A percentile compares a stretch with the other conserved stretches of the same genome.
These are phyloP conservation scores for Pisolithus microcarpus DNA, from an alignment of 768 basidiomycete species.

Conservation along the genomic window DNA sequence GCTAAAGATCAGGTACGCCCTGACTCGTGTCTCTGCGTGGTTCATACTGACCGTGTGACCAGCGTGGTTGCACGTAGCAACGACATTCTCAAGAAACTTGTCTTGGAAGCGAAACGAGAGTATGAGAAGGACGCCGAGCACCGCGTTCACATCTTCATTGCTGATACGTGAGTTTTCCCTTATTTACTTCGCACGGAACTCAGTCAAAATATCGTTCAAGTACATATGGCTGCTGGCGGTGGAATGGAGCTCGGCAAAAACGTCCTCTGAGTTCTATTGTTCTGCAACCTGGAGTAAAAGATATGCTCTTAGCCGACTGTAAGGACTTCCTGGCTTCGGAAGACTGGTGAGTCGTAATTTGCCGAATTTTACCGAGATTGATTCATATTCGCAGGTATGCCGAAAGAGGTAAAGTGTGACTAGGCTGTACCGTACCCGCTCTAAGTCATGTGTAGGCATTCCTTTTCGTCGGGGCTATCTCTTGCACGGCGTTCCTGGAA, in stretches of 20 bases:
- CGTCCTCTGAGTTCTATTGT: slow-evolving; percentile 91
- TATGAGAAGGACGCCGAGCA: slow-evolving; percentile 90
- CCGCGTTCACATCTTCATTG: slow-evolving; percentile 83
- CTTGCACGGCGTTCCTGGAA: slow-evolving; percentile 79
- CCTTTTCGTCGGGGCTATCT: slow-evolving; percentile 85
- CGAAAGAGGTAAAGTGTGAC: slow-evolving; percentile 59
- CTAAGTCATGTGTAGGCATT: slow-evolving; percentile 47
- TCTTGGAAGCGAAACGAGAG: slow-evolving; percentile 79
- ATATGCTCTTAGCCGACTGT: slow-evolving; percentile 85
- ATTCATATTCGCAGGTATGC: slow-evolving; percentile 59
- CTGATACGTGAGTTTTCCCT: slow-evolving; percentile 63
- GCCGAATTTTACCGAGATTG: slow-evolving; percentile 13
- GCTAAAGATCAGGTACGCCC: slow-evolving; percentile 68
- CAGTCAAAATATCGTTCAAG: slow-evolving; percentile 27
- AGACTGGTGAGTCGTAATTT: slow-evolving; percentile 57
- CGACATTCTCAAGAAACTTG: slow-evolving; percentile 79
- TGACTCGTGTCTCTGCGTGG: slow-evolving; percentile 11
- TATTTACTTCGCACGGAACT: slow-evolving; percentile 8
- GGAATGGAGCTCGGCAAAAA: slow-evolving; percentile 85
- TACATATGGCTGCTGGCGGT: slow-evolving; percentile 73
- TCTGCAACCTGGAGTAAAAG: slow-evolving; percentile 81
- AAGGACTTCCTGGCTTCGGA: slow-evolving; percentile 79
- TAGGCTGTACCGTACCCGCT: slow-evolving; percentile 11
- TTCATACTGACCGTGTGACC: slow-evolving; percentile 3
- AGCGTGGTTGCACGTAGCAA: slow-evolving; percentile 87